Conservation (phyloP, 2,329 filamentous ascomycete genomes). For the Westerdykella aurantiaca region DNA sequence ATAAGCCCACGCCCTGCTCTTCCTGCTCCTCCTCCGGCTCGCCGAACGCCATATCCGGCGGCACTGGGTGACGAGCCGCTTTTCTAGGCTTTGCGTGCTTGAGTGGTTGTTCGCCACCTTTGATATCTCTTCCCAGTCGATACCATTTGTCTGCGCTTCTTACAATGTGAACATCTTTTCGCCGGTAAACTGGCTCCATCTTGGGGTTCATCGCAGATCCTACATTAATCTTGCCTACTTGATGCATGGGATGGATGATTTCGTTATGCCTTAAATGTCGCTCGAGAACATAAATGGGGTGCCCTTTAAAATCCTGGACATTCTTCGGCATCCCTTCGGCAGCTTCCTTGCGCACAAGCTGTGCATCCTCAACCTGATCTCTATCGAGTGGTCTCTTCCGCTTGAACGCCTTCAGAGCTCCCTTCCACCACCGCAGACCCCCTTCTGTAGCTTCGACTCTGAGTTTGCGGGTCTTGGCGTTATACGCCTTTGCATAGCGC, state of each 20-base stretch:
- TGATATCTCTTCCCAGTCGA: constrained; percentile 74
- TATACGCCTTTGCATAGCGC: constrained; percentile 81
- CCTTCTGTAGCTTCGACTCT: constrained; percentile 65
- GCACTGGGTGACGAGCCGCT: constrained; percentile 18
- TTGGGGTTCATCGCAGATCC: constrained; percentile 53
- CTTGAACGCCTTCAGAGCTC: constrained; percentile 43
- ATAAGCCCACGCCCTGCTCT: constrained; percentile 50
- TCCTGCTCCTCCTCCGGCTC: constrained; percentile 39
- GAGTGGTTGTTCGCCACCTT: constrained; percentile 67
- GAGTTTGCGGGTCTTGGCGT: constrained; percentile 76
- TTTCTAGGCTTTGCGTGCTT: constrained; percentile 55
- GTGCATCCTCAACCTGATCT: constrained; percentile 77
- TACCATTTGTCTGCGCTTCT: constrained; percentile 87
- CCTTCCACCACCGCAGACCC: constrained; percentile 53
- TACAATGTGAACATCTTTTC: constrained; percentile 72
- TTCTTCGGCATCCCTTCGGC: constrained; percentile 78
- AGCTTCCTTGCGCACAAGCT: constrained; percentile 64
- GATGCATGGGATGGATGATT: constrained; percentile 65
- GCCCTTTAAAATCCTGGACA: constrained; percentile 79
- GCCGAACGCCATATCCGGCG: constrained; percentile 28
- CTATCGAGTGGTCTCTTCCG: constrained; percentile 48
- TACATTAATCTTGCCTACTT: constrained; percentile 71
- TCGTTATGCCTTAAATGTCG: constrained; percentile 79
- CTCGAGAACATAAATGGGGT: constrained; percentile 70
- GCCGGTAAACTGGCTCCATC: constrained; percentile 75